phyloP scores from a whole-genome alignment of 2,329 filamentous ascomycete species.

The Beauveria scarabaeidicola region DNA sequence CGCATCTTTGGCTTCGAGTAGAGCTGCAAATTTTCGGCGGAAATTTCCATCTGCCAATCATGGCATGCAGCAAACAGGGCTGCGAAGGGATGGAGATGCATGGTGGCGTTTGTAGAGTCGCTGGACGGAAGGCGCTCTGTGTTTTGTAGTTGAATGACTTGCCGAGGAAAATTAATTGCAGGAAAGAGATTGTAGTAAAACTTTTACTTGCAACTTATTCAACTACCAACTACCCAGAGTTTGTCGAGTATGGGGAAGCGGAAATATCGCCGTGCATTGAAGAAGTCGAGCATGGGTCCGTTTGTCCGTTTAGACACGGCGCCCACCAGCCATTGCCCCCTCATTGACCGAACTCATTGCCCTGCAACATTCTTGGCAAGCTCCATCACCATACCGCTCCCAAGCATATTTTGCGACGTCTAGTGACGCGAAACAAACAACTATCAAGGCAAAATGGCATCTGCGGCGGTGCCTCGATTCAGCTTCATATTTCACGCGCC shows the following conservation, averaged over 20 bases:
- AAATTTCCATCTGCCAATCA: neutral
- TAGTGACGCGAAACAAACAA: neutral
- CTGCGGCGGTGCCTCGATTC: slow-evolving; percentile 14
- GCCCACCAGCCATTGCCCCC: neutral
- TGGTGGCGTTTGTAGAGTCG: neutral
- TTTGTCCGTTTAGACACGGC: neutral
- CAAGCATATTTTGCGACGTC: neutral
- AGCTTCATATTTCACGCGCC: slow-evolving; percentile 45
- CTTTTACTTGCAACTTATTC: neutral
- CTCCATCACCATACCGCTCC: too few relatives aligned
- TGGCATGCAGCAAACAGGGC: neutral
- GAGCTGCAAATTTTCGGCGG: neutral
- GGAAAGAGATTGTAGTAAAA: too few relatives aligned
- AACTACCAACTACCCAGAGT: too few relatives aligned
- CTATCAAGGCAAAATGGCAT: neutral
- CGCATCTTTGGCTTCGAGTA: neutral
- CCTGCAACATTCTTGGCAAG: neutral
- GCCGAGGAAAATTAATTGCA: too few relatives aligned
- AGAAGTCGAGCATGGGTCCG: neutral
- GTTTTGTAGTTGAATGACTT: too few relatives aligned
- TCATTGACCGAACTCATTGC: neutral
- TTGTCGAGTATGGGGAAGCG: too few relatives aligned
- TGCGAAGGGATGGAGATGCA: neutral
- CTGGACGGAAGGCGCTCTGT: neutral
- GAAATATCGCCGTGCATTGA: too few relatives aligned